Conservation (phyloP, 2,329 filamentous ascomycete species). For the Hypoxylon sp. region DNA sequence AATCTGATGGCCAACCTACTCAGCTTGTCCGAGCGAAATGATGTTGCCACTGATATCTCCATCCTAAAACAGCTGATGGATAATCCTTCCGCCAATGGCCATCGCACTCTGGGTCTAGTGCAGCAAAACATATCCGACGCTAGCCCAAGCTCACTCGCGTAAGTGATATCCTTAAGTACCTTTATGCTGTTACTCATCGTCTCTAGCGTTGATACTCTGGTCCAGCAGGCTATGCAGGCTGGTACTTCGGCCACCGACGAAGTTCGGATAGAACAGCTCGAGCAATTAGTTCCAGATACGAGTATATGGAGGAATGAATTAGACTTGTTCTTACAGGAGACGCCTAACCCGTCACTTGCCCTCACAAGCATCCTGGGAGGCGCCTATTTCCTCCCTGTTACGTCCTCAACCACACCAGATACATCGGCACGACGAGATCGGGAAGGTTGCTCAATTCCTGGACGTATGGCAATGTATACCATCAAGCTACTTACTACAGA, state of each 20-base stretch:
- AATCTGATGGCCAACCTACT: conserved; percentile 61
- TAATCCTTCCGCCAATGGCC: conserved; percentile 50
- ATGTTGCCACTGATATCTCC: conserved; percentile 49
- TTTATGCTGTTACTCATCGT: conserved; percentile 28
- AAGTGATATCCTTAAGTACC: conserved; percentile 38
- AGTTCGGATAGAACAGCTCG: conserved; percentile 15
- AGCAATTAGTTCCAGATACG: conserved; percentile 66
- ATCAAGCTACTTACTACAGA: conserved; percentile 61
- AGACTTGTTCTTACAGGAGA: conserved; percentile 57
- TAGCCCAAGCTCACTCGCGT: conserved; percentile 59
- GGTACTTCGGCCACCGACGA: conserved; percentile 49
- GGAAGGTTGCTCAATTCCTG: conserved; percentile 74
- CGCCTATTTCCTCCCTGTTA: conserved; percentile 68
- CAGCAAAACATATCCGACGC: conserved; percentile 62
- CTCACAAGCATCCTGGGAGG: conserved; percentile 78
- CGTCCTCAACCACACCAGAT: conserved; percentile 32
- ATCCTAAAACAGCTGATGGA: conserved; percentile 57
- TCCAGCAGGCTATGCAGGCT: conserved; percentile 56
- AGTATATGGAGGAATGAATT: conserved; percentile 73
- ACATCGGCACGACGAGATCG: conserved; percentile 62
- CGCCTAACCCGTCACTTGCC: conserved; percentile 70
- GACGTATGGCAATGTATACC: conserved; percentile 78
- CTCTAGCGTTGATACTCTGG: conserved; percentile 60
- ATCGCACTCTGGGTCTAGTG: conserved; percentile 60
- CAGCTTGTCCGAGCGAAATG: conserved; percentile 59